phyloP scores from a whole-genome alignment of 805 yeast genomes.

The Candida methanosorbosa region DNA sequence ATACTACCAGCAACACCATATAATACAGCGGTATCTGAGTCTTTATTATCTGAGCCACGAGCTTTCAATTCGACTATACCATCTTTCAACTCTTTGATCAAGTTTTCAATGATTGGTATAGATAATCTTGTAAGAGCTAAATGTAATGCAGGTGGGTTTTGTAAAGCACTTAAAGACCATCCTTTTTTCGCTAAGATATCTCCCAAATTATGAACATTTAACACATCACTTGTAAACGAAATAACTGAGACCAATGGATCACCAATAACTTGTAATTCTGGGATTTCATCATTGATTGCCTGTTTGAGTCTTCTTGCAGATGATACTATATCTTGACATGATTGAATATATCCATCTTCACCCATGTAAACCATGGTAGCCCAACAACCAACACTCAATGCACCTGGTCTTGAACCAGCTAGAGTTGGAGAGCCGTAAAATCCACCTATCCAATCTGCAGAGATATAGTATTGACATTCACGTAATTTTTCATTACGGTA shows the following conservation, averaged over 20 bases:
- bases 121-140: constrained; percentile 78
- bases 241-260: constrained; percentile 81
- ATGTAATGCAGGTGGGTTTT: constrained; percentile 86
- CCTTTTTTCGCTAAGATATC: constrained; percentile 61
- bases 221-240: constrained; percentile 53
- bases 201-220: constrained; percentile 72
- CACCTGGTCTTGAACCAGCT: constrained; percentile 97
- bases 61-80: constrained; percentile 32
- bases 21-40: constrained; percentile 72
- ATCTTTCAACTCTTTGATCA: constrained; percentile 42
- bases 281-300: constrained; percentile 35
- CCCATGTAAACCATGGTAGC: constrained; percentile 83
- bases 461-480: constrained; percentile 74
- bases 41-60: constrained; percentile 15
- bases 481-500: constrained; percentile 65
- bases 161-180: constrained; percentile 87
- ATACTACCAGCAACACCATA: constrained; percentile 96
- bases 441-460: constrained; percentile 89
- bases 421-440: constrained; percentile 93
- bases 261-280: constrained; percentile 66
- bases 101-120: constrained; percentile 48
- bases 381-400: constrained; percentile 97
- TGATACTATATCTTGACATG: constrained; percentile 57
- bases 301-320: constrained; percentile 53
- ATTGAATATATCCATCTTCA: constrained; percentile 65